Evolutionary conservation across 345 rosid species (phyloP), one percentile per base, ranked within the genome.

Genomic region (Lepidium aucheri): DNA sequence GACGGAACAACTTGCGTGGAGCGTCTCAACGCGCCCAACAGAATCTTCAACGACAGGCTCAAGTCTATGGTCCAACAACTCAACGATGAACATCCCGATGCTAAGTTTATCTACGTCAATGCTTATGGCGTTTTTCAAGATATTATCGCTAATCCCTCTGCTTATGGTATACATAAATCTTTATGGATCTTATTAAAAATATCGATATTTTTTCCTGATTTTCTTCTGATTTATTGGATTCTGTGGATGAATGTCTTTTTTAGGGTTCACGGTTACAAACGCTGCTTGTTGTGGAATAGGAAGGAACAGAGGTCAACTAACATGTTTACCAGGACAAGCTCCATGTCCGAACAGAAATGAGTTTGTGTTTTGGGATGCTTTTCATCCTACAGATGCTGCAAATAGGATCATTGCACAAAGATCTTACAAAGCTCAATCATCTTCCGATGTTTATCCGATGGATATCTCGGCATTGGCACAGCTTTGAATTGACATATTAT

Each of bases 121-220:
- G 84, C 83, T 7, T 90, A 84, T 61, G 96, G 85, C 4, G 87
- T 88, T 52, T 92, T 87, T 74, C 78, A 84, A 38, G 98, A 91
- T 49, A 17, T 91, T 0, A 72, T 79, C 15, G 54, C 11, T 57
- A 82, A 67, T 20, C 86, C 98, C 30, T 60, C 83, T 12, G 56
- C 78, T 51, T 81, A 67, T 12, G 96, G 91, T 83, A 18, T 44
- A 34, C 34, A 22, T 0, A 53, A 12, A 30, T 14, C 14, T 58
- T 55, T 15, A 22, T 16, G 0, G 53, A 44, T n/a, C 49, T 40
- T 26, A 30, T n/a, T 20, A n/a, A 3, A 3, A 46, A 24, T 17
- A 13, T 12, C 5, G 10, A 44, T 34, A 67, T n/a, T 8, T 28
- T n/a, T n/a, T n/a, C n/a, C n/a, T n/a, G n/a, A n/a, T n/a, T n/a